Base-by-base conservation (phyloP, 2,329 filamentous ascomycete species). In the Capronia coronata region DNA sequence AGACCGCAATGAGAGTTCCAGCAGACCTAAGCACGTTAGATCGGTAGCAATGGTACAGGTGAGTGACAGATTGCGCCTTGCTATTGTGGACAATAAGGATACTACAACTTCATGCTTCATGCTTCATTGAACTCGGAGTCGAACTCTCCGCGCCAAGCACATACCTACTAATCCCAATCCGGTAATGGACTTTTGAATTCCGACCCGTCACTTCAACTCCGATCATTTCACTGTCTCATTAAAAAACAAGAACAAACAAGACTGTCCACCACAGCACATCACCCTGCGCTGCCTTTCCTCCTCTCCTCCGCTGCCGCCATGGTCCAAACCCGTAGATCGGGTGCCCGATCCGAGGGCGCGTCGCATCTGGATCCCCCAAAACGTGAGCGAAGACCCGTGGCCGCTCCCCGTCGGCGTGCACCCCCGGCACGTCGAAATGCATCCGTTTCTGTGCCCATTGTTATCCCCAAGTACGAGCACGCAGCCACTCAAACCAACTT, bases 331-430 rank as follows among this genome's bases (percentile, higher is more conserved):
- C 51, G 54, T 46, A 45, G 51, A 38, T 45, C 51, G 42, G 54
- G 54, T 14, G 54, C 48, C 48, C 50, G 50, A 21, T 51, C 54
- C 45, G 51, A 54, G 48, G 54, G 54, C 45, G 51, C 51, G 42
- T 39, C 54, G 10, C 48, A 51, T 16, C 49, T 46, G 16, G 35
- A 51, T 22, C 43, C 48, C 9, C 44, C 40, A 39, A 56, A 56
- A 54, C 54, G 54, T 56, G 48, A 53, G 54, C 40, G 48, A 51
- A 54, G 42, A 29, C 18, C 45, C 16, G 18, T 13, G 41, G 25
- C 37, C 27, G 30, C 9, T 37, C 40, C 34, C 18, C 18, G 22
- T 14, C 43, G 19, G 10, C 35, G 21, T 22, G 34, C 34, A 37
- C 4, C n/a, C 34, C 34, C 34, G 7, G 14, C 34, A 19, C 14